phyloP scores from a whole-genome alignment of 2,329 filamentous ascomycete genomes.

The Colletotrichum zoysiae region DNA sequence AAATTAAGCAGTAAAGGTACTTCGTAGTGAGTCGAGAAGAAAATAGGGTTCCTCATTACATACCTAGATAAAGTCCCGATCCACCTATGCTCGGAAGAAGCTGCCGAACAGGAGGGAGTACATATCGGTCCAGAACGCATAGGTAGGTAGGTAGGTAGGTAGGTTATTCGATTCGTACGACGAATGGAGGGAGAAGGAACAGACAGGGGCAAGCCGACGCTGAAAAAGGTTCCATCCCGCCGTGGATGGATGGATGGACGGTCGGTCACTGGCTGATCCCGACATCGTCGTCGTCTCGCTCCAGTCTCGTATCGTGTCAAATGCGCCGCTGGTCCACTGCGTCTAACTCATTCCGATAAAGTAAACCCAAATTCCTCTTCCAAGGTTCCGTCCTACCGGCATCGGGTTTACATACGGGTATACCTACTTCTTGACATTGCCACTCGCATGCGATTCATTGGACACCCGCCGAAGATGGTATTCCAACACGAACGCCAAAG shows the following conservation, averaged over 20 bases:
- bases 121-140: background rate
- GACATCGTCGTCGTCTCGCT: slow-evolving; percentile 2
- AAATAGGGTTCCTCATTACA: background rate
- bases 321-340: background rate
- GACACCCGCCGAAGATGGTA: too few relatives aligned
- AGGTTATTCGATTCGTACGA: background rate
- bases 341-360: background rate
- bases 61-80: too few relatives aligned
- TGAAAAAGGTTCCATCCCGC: background rate
- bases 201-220: background rate
- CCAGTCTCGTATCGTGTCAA: slow-evolving; percentile 11
- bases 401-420: background rate
- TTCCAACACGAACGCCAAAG: too few relatives aligned
- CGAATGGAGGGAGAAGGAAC: background rate
- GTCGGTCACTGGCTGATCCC: background rate
- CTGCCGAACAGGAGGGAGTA: slow-evolving; percentile 19
- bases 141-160: too few relatives aligned
- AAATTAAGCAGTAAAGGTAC: background rate
- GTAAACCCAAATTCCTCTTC: background rate
- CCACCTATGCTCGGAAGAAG: slow-evolving; percentile 15
- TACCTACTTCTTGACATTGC: background rate
- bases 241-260: background rate
- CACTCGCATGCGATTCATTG: background rate
- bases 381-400: background rate
- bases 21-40: background rate